A percentile compares a stretch with the other conserved stretches of the same genome.
These are phyloP conservation scores for Mucor velutinosus DNA, from an alignment of 371 early-diverging fungal species.

Conservation along the genomic window DNA sequence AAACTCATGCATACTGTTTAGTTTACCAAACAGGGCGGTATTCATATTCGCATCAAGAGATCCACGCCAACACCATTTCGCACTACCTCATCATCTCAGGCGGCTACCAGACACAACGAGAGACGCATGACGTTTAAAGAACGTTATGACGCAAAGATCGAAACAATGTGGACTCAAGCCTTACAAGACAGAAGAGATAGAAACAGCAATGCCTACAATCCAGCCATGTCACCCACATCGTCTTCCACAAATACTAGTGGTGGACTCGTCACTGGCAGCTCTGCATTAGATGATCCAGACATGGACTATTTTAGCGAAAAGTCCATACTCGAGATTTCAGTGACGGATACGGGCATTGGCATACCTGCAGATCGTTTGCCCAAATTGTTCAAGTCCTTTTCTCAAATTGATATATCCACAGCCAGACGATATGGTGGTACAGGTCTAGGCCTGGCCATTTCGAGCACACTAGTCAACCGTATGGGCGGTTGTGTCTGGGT, in stretches of 20 bases:
- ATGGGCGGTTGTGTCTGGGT: conserved; percentile 69
- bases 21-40: conserved; percentile 51
- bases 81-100: conserved; percentile 27
- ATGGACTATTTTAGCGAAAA: conserved; percentile 35
- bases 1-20: conserved; percentile 7
- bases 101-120: conserved; percentile 12
- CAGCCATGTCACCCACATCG: not conserved
- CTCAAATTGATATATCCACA: conserved; percentile 63
- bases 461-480: conserved; percentile 58
- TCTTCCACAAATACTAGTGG: not conserved
- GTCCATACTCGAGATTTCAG: conserved; percentile 57
- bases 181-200: conserved; percentile 21
- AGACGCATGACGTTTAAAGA: conserved; percentile 55
- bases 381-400: conserved; percentile 59
- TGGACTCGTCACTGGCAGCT: conserved; percentile 4
- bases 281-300: conserved; percentile 9
- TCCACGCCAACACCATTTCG: conserved; percentile 30
- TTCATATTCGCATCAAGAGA: conserved; percentile 44
- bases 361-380: conserved; percentile 63
- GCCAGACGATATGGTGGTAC: conserved; percentile 62
- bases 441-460: conserved; percentile 61
- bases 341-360: conserved; percentile 63
- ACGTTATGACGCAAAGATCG: conserved; percentile 62
- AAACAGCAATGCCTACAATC: not conserved
- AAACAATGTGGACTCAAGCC: conserved; percentile 36